Evolutionary conservation across 805 yeast species (phyloP).

Genomic region (Hanseniaspora thailandica): DNA sequence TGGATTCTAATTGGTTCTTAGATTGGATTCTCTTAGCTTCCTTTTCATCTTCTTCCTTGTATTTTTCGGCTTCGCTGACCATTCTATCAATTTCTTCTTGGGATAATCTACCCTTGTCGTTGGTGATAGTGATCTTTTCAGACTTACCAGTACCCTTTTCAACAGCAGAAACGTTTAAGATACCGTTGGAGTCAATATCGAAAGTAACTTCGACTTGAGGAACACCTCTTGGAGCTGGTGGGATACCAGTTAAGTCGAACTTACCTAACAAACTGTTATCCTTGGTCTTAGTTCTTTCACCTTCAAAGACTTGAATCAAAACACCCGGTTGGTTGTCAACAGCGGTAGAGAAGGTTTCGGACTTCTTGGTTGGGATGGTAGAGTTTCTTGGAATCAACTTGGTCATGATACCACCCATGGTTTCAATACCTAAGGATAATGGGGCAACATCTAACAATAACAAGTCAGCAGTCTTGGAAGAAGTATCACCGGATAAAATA

Average conservation of each 20-base stretch:
- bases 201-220: slow-evolving; percentile 97
- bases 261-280: slow-evolving; percentile 96
- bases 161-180: slow-evolving; percentile 89
- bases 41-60: slow-evolving; percentile 91
- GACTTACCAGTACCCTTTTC: slow-evolving; percentile 99
- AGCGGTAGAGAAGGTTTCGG: slow-evolving; percentile 94
- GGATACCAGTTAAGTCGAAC: slow-evolving; percentile 91
- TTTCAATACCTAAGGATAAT: slow-evolving; percentile 95
- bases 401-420: slow-evolving; percentile 99
- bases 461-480: slow-evolving; percentile 94
- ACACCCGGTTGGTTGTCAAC: slow-evolving; percentile 99
- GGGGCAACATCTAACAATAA: slow-evolving; percentile 98
- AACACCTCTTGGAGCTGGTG: slow-evolving; percentile 98
- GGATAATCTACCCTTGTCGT: slow-evolving; percentile 97
- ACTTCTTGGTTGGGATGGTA: slow-evolving; percentile 96
- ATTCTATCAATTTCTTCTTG: slow-evolving; percentile 96
- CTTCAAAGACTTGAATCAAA: slow-evolving; percentile 94
- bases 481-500: slow-evolving; percentile 90
- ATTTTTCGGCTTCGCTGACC: slow-evolving; percentile 97
- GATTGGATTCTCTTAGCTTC: slow-evolving; percentile 87
- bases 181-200: slow-evolving; percentile 95
- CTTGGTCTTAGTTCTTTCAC: slow-evolving; percentile 94
- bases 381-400: slow-evolving; percentile 98
- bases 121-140: slow-evolving; percentile 92
- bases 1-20: slow-evolving; percentile 93